Evolutionary conservation across 2,329 filamentous ascomycete species (phyloP).

Genomic region (Lasiodiplodia theobromae): DNA sequence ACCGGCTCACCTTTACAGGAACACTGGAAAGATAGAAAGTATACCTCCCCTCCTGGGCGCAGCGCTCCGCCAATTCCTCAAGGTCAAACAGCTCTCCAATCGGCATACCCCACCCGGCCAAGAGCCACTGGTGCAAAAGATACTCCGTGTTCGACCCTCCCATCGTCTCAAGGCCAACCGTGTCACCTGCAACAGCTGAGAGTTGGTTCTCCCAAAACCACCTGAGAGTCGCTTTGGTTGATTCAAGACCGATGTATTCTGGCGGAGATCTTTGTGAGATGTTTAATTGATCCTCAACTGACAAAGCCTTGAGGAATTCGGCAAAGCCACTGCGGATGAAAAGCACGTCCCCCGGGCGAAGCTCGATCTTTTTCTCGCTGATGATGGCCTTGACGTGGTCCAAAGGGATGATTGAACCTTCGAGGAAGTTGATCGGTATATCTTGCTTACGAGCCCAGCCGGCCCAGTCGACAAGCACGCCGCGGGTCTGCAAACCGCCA

Average conservation of each 20-base stretch:
- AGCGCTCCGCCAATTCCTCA: conserved; percentile 59
- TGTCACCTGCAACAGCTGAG: conserved; percentile 55
- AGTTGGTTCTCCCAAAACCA: conserved; percentile 60
- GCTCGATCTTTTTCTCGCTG: neutral
- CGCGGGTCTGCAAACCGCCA: conserved; percentile 29
- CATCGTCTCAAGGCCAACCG: conserved; percentile 54
- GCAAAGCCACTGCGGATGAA: conserved; percentile 43
- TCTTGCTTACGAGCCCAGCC: conserved; percentile 20
- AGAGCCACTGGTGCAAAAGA: conserved; percentile 50
- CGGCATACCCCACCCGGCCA: conserved; percentile 60
- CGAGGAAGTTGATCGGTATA: too few species aligned
- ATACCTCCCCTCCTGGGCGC: conserved; percentile 60
- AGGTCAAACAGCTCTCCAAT: conserved; percentile 55
- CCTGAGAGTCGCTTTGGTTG: conserved; percentile 43
- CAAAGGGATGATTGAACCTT: too few species aligned
- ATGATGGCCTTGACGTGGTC: conserved; percentile 12
- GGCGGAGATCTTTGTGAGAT: conserved; percentile 38
- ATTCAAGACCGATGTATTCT: conserved; percentile 51
- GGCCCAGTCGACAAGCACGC: conserved; percentile 28
- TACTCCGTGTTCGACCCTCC: conserved; percentile 38
- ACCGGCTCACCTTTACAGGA: conserved; percentile 57
- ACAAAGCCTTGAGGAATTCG: conserved; percentile 40
- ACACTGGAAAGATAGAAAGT: conserved; percentile 68
- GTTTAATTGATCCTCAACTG: conserved; percentile 34
- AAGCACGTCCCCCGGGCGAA: too few species aligned